Base-by-base conservation (phyloP, 2,329 filamentous ascomycete genomes). In the Xylaria sp. region DNA sequence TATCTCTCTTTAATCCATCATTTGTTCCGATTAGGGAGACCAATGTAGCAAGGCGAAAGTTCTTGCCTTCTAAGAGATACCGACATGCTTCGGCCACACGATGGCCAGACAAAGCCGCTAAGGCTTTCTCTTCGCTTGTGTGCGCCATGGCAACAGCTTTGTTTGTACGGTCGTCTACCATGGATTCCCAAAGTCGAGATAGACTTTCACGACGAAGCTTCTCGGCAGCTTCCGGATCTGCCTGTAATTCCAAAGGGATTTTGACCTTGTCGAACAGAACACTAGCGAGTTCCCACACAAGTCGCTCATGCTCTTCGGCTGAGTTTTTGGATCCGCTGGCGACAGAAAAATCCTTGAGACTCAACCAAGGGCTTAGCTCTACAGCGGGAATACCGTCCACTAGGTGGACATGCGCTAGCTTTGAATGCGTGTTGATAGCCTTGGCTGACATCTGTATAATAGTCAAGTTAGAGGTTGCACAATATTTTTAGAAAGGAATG, bases 41-140 rank as follows among this genome's bases (percentile, higher is more conserved):
- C 42, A 98, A 82, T 0, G 92, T 94, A 4, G 92, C 92, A n/a
- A 98, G 84, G 54, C 91, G 91, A 66, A 92, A 90, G 72, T 98
- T 88, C 67, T 89, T 89, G 67, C 88, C 89, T 25, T 90, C 87
- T 6, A 94, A 77, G 5, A 99, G 84, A 61, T 89, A 82, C 67
- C 90, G 89, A 78, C 94, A 97, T 11, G 95, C 95, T 62, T 96
- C 92, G 5, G 88, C 83, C 51, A 97, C 80, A 47, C 91, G 89
- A 73, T 96, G 89, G 8, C 89, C 90, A 17, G 92, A 91, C 7
- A 99, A 83, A 66, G 90, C 87, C 19, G 90, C 86, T 60, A 99
- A 82, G 0, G 94, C 94, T 74, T 92, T 93, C 73, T 97, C 92
- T 73, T 97, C 94, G 1, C 83, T 79, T 0, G 87, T 87, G 49